Evolutionary conservation across 2,329 filamentous ascomycete species (phyloP).

Genomic region (Leptographium radiaticola): DNA sequence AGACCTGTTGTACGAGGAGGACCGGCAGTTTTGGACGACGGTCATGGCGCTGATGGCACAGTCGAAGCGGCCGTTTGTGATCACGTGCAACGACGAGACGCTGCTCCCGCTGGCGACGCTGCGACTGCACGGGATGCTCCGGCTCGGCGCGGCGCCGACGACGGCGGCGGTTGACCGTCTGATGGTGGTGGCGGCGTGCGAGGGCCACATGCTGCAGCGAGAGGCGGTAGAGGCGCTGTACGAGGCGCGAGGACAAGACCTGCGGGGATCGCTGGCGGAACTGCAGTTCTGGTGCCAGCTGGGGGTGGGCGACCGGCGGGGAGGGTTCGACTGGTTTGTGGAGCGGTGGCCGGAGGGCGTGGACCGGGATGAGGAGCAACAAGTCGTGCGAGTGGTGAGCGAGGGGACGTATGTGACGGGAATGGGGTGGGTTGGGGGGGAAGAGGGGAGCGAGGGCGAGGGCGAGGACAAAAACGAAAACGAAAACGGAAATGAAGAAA

Average conservation of each 20-base stretch:
- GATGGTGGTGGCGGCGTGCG: slow-evolving; percentile 69
- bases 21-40: slow-evolving; percentile 87
- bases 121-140: slow-evolving; percentile 74
- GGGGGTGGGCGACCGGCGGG: slow-evolving; percentile 76
- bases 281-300: slow-evolving; percentile 97
- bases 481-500: slow-evolving; percentile 40
- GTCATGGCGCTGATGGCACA: slow-evolving; percentile 64
- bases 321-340: slow-evolving; percentile 82
- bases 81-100: slow-evolving; percentile 90
- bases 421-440: slow-evolving; percentile 50
- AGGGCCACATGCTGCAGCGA: slow-evolving; percentile 69
- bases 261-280: slow-evolving; percentile 71
- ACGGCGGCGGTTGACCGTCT: slow-evolving; percentile 68
- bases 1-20: slow-evolving; percentile 87
- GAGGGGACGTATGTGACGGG: slow-evolving; percentile 61
- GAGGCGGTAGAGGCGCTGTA: slow-evolving; percentile 59
- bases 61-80: slow-evolving; percentile 82
- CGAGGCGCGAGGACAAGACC: slow-evolving; percentile 52
- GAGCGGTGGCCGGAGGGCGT: slow-evolving; percentile 60
- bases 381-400: slow-evolving; percentile 66
- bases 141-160: slow-evolving; percentile 51
- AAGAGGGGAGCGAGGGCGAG: slow-evolving; percentile 17
- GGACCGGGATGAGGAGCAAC: slow-evolving; percentile 54
- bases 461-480: slow-evolving; percentile 52
- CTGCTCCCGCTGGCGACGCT: slow-evolving; percentile 62